phyloP scores from a whole-genome alignment of 768 basidiomycete species.

The Tylopilus subfusipes region DNA sequence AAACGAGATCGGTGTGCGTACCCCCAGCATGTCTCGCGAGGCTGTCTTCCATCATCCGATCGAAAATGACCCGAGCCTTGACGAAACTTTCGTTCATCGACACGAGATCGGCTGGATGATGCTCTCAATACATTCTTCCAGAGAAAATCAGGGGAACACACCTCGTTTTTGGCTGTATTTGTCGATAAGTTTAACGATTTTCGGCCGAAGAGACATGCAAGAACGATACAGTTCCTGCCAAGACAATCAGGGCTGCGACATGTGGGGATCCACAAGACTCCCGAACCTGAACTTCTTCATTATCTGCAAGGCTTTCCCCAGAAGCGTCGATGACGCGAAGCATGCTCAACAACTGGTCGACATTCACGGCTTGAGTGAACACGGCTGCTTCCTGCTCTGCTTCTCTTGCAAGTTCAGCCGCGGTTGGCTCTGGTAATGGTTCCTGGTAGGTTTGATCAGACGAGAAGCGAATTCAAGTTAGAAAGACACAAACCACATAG shows the following conservation, averaged over 20 bases:
- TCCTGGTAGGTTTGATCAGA: conserved; percentile 44
- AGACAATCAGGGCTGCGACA: conserved; percentile 1
- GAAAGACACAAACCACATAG: conserved; percentile 68
- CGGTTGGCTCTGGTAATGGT: conserved; percentile 79
- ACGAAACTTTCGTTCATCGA: conserved; percentile 95
- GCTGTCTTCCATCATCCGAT: conserved; percentile 91
- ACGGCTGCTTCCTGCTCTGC: conserved; percentile 85
- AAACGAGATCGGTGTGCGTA: conserved; percentile 27
- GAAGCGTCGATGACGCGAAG: conserved; percentile 69
- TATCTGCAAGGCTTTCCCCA: conserved; percentile 83
- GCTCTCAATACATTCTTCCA: not conserved
- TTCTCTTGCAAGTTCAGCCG: conserved; percentile 72
- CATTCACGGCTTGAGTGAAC: conserved; percentile 80
- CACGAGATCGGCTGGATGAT: conserved; percentile 74
- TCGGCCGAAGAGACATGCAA: conserved; percentile 85
- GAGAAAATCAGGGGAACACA: conserved; percentile 20
- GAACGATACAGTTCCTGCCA: conserved; percentile 83
- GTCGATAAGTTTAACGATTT: conserved; percentile 95
- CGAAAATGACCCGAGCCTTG: conserved; percentile 84
- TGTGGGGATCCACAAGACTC: not conserved
- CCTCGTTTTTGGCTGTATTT: conserved; percentile 94
- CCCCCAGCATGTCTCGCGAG: conserved; percentile 69
- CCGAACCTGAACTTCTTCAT: conserved; percentile 82
- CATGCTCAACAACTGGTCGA: conserved; percentile 76
- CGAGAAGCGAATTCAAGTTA: not conserved